phyloP scores from a whole-genome alignment of 768 basidiomycete genomes.

The Botryobasidium botryosum region DNA sequence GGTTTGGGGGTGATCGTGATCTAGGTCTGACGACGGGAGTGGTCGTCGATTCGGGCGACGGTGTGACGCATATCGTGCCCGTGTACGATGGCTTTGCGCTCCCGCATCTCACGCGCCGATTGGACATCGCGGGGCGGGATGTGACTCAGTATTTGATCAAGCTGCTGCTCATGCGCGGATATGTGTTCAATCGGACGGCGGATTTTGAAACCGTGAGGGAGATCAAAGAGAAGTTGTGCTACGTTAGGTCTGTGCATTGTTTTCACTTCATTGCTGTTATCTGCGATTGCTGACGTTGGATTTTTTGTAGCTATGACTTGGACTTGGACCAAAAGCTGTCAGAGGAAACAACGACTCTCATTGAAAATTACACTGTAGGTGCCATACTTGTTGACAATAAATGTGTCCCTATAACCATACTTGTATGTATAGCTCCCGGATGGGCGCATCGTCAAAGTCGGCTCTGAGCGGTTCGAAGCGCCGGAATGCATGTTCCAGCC shows the following conservation, averaged over 20 bases:
- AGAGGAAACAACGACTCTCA: slow-evolving; percentile 91
- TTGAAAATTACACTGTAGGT: slow-evolving; percentile 87
- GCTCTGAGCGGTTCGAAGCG: slow-evolving; percentile 95
- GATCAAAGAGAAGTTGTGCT: slow-evolving; percentile 98
- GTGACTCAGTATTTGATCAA: slow-evolving; percentile 99
- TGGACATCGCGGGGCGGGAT: slow-evolving; percentile 96
- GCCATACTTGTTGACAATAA: neutral
- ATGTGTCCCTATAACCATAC: neutral
- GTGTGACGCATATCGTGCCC: slow-evolving; percentile 97
- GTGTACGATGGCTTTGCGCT: slow-evolving; percentile 95
- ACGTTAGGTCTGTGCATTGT: slow-evolving; percentile 53
- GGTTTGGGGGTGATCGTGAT: neutral
- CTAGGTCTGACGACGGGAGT: slow-evolving; percentile 94
- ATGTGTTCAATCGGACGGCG: slow-evolving; percentile 97
- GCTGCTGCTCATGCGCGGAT: slow-evolving; percentile 99
- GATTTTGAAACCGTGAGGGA: slow-evolving; percentile 98
- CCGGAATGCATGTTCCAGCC: slow-evolving; percentile 99
- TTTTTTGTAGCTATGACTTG: slow-evolving; percentile 65
- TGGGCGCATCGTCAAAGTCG: slow-evolving; percentile 92
- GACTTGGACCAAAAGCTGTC: slow-evolving; percentile 83
- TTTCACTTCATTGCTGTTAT: neutral
- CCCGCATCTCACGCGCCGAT: slow-evolving; percentile 81
- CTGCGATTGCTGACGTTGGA: slow-evolving; percentile 1
- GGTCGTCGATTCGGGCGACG: slow-evolving; percentile 97
- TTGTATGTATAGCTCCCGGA: slow-evolving; percentile 69